phyloP scores from a whole-genome alignment of 176 grass and related monocot genomes.

The Oryza glaberrima region DNA sequence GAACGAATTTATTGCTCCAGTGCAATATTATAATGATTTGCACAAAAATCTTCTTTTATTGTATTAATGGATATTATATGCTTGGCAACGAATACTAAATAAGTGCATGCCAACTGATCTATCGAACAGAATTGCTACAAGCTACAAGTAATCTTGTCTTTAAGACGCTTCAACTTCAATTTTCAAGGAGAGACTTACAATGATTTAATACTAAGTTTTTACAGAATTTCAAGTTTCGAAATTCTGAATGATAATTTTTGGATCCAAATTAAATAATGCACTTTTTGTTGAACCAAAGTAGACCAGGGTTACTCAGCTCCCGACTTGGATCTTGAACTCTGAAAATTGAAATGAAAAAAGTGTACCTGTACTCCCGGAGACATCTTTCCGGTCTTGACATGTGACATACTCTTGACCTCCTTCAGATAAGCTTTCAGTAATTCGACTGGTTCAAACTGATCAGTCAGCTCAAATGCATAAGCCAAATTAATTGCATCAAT shows the following conservation, averaged over 20 bases:
- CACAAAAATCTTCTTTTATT: background rate
- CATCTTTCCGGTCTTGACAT: conserved; percentile 62
- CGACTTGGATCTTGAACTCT: background rate
- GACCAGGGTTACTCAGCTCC: background rate
- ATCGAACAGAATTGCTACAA: background rate
- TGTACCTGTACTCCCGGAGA: conserved; percentile 68
- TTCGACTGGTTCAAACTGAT: conserved; percentile 71
- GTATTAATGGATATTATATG: background rate
- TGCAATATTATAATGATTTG: no score
- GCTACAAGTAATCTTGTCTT: background rate
- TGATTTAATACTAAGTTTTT: background rate
- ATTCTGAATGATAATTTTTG: background rate
- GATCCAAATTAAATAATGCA: background rate
- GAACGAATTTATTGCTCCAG: no score
- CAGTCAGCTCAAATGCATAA: conserved; percentile 70
- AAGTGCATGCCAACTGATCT: background rate
- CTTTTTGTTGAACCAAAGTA: background rate
- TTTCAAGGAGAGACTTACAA: background rate
- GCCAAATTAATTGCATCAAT: conserved; percentile 90
- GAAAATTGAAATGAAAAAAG: conserved; percentile 15
- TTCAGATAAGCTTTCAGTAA: conserved; percentile 84
- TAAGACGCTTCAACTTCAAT: background rate
- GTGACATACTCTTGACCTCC: conserved; percentile 62
- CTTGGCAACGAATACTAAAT: background rate
- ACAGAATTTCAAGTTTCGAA: background rate